Base-by-base conservation (phyloP, 169 alveolate genomes). In the Plasmodium vivax region DNA sequence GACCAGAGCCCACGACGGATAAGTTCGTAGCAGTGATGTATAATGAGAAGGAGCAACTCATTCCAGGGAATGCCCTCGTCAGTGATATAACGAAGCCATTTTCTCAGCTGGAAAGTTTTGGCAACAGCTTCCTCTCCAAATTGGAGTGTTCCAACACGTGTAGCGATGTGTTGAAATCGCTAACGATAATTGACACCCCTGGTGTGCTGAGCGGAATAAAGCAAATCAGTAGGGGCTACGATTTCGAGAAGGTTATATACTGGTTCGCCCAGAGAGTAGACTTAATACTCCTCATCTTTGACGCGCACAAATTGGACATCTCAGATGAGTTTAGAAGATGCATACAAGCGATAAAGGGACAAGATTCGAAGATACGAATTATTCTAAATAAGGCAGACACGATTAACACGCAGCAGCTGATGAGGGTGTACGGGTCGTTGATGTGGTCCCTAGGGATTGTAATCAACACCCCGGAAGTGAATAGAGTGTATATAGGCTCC, bases 1-100 rank as follows among this genome's bases (percentile, higher is more conserved):
- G 98, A 19, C 98, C 98, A 0, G 98, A 97, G 93, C 98, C 98
- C 1, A 97, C 98, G 5, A 97, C 98, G 0, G 98, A 97, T 92
- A 95, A 95, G 80, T 97, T 97, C 79, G 96, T 95, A 19, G 96
- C 97, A 51, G 97, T 96, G 16, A 91, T 94, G 95, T 95, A 96
- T 38, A 96, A 95, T 19, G 85, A 77, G 34, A 85, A 84, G 27
- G 97, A 88, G 38, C 97, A 92, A 51, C 94, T 96, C 54, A 92
- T 95, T n/a, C 97, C 97, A 7, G 98, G 98, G 9, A 96, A 97
- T 84, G 97, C 98, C 54, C 85, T 96, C 47, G 98, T 96, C 43
- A 96, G 95, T 80, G 98, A 97, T 84, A 95, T 93, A n/a, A 93
- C 95, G 5, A 93, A 95, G 80, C 97, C 98, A 6, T 97, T 95